Evolutionary conservation across 2,329 filamentous ascomycete species (phyloP).

Genomic region (Xylaria sp.): DNA sequence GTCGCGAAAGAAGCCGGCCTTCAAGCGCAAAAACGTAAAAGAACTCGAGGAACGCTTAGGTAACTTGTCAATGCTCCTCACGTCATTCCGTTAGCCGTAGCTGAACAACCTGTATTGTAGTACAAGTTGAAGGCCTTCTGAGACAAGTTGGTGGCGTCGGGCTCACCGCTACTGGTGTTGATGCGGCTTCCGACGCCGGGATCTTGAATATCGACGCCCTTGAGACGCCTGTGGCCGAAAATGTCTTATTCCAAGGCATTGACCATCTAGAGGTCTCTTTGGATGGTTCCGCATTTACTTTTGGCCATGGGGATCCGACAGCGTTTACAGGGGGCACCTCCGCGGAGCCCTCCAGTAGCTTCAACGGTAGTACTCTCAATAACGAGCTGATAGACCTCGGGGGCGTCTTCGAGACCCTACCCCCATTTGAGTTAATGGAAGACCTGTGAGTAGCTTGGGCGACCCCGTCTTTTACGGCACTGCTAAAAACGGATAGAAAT

Average conservation of each 20-base stretch:
- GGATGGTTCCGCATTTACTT: conserved; percentile 35
- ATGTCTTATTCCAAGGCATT: conserved; percentile 45
- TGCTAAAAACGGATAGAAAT: conserved; percentile 61
- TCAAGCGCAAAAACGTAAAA: conserved; percentile 90
- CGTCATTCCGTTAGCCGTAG: conserved; percentile 11
- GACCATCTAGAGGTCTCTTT: conserved; percentile 40
- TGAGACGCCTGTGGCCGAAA: conserved; percentile 39
- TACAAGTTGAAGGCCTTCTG: conserved; percentile 83
- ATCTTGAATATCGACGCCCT: conserved; percentile 40
- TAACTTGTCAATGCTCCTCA: conserved; percentile 53
- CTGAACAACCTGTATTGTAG: conserved; percentile 56
- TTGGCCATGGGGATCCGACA: conserved; percentile 31
- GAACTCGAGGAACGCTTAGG: conserved; percentile 87
- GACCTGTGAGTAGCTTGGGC: conserved; percentile 70
- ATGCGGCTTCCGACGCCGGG: conserved; percentile 42
- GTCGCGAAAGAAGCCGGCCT: conserved; percentile 85
- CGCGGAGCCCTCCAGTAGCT: conserved; percentile 31
- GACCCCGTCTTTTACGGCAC: not conserved
- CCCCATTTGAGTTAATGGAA: conserved; percentile 80
- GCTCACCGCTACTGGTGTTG: not conserved
- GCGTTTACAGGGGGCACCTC: conserved; percentile 35
- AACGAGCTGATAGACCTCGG: conserved; percentile 75
- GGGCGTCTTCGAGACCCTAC: conserved; percentile 83
- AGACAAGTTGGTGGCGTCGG: conserved; percentile 66
- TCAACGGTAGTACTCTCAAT: conserved; percentile 24